Evolutionary conservation across 768 basidiomycete genomes (phyloP), one percentile per base, ranked within the genome.

Genomic region (Lepiota brunneoincarnata): DNA sequence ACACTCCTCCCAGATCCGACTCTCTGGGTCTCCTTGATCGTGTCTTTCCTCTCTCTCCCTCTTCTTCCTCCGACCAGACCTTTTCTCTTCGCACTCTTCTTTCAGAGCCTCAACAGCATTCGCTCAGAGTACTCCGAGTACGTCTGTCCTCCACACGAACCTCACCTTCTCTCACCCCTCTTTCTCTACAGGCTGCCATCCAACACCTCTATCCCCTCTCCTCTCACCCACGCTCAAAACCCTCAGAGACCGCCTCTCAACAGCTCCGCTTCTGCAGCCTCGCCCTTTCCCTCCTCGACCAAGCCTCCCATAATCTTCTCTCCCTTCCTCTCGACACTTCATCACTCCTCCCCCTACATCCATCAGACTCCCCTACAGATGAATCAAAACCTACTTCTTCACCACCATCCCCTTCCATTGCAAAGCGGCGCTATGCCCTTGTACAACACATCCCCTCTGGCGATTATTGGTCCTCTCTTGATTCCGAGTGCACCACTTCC

Each of bases 391-490:
- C 60, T 24, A 42, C 59, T 18, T 54, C 46, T 14, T 36, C 34
- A 7, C 41, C 38, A 18, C 21, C 61, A 64, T 20, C 67, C 62
- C 60, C 71, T 59, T 54, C 69, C 41, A 58, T 69, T 56, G 59
- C 70, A 56, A 71, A 68, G 41, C 81, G 77, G 49, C 81, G 76
- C 62, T 91, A 86, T 68, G 90, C 91, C 2, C 80, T 93, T 42
- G 77, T 92, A 59, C 91, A 93, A 62, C 85, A 83, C 55, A 74
- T 93, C 6, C 89, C 91, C 0, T 78, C 75, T 1, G 89, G 84
- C 36, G 85, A 87, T 55, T 91, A 83, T 74, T 93, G 89, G 86
- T 78, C 89, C 14, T 90, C 91, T 23, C 77, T 86, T 50, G 79
- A 76, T 62, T 76, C 82, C 18, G 66, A 75, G 67, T 51, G 65